These are phyloP conservation scores for Penicillium odoratum DNA, from an alignment of 495 filamentous ascomycete genomes.

Conservation along the genomic window DNA sequence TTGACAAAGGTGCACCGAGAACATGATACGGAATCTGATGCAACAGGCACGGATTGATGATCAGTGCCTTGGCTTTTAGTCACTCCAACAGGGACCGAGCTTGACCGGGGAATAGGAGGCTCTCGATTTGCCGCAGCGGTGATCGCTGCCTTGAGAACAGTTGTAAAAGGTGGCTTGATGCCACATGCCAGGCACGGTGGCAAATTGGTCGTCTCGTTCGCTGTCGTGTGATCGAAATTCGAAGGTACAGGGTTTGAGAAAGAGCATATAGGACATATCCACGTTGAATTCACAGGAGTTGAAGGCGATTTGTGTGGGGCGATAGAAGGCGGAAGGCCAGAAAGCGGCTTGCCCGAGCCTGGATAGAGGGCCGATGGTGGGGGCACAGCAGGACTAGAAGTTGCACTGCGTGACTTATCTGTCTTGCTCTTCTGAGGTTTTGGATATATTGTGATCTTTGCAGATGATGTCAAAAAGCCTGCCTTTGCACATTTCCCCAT, in stretches of 20 bases:
- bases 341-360: conserved; percentile 7
- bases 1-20: conserved; percentile 94
- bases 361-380: conserved; percentile 23
- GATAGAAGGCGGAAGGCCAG: conserved; percentile 26
- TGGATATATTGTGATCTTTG: conserved; percentile 86
- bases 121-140: conserved; percentile 60
- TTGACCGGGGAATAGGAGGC: conserved; percentile 22
- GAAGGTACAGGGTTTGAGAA: conserved; percentile 95
- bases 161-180: conserved; percentile 82
- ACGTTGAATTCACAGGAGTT: background rate
- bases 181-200: conserved; percentile 91
- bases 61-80: conserved; percentile 9
- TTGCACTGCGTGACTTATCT: conserved; percentile 34
- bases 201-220: conserved; percentile 70
- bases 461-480: conserved; percentile 90
- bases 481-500: conserved; percentile 51
- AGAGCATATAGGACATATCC: background rate
- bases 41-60: conserved; percentile 2
- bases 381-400: conserved; percentile 35
- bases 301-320: background rate
- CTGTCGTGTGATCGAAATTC: conserved; percentile 83
- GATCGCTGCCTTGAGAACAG: conserved; percentile 82
- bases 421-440: conserved; percentile 63
- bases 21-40: conserved; percentile 49
- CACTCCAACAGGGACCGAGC: conserved; percentile 16